Base-by-base conservation (phyloP, 2,329 filamentous ascomycete genomes). In the Byssochlamys sp. region DNA sequence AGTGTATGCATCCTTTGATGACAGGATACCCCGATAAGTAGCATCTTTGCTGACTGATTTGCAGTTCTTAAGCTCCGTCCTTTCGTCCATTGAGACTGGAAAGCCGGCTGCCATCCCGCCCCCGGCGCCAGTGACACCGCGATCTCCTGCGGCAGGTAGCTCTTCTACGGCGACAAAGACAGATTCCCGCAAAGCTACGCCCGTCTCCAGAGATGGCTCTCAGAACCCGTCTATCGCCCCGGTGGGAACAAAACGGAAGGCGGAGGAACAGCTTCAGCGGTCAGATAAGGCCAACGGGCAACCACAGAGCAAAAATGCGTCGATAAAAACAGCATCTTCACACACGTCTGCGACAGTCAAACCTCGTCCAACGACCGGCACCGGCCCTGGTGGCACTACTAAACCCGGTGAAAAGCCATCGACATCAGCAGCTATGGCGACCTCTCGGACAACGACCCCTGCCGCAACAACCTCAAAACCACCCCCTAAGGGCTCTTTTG, bases 401-500 rank as follows among this genome's bases (percentile, higher is more conserved):
- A 48, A 55, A 25, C 28, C 19, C 19, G 39, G 57, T 6, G 29
- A 61, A 12, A 72, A 66, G 14, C 62, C 66, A 14, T 57, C 61
- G 24, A 53, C 60, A 4, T 63, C 61, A 28, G 67, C 57, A 55
- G 60, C 54, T 52, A 53, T 62, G 25, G 51, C 65, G 26, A 55
- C 61, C 35, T 49, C 59, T 9, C 54, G 57, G 12, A 68, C 66
- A 29, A 48, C 60, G 12, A 53, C 59, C 10, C 55, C 66, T 12
- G 53, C 59, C 26, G 52, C 59, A 14, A 58, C 61, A 19, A 68
- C 67, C 10, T 67, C 70, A 26, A 77, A 76, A 56, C 71, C 79
- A 3, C 79, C 80, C 4, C 81, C 81, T 59, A 81, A 80, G 63
- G 81, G 81, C 28, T 82, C 80, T 1, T 87, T 80, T 68, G 79